Evolutionary conservation across 1,139 yeast genomes (phyloP).

Genomic region (Arxiozyma bovina): DNA sequence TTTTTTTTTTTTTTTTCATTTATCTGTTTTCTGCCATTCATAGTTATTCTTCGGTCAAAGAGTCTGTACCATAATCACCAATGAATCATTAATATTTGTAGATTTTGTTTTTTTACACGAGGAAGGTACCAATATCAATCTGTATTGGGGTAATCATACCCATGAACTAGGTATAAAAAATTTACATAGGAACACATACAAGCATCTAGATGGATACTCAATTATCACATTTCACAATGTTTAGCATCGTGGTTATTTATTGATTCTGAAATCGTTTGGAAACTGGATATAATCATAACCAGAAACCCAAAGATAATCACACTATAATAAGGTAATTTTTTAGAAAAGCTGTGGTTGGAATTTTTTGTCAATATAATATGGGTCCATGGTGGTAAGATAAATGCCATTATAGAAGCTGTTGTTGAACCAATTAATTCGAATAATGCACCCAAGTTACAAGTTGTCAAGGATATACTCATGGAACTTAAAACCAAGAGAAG

Average conservation of each 20-base stretch:
- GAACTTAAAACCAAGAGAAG: slow-evolving; percentile 57
- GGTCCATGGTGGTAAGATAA: slow-evolving; percentile 82
- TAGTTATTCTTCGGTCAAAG: no score
- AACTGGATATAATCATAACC: slow-evolving; percentile 72
- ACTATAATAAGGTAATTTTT: slow-evolving; percentile 44
- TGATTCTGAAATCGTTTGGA: slow-evolving; percentile 57
- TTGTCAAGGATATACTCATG: slow-evolving; percentile 66
- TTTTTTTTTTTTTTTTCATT: no score
- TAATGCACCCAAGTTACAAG: slow-evolving; percentile 84
- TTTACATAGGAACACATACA: no score
- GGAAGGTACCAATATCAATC: no score
- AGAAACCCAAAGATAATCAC: slow-evolving; percentile 65
- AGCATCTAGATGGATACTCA: no score
- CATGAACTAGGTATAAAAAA: no score
- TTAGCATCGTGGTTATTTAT: slow-evolving; percentile 35
- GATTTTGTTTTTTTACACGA: no score
- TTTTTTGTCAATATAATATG: slow-evolving; percentile 56
- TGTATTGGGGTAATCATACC: no score
- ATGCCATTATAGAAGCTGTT: slow-evolving; percentile 88
- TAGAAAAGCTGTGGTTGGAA: slow-evolving; percentile 35
- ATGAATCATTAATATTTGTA: no score
- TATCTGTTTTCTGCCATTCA: no score
- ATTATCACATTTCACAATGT: slow-evolving; percentile 35
- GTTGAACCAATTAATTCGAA: slow-evolving; percentile 88
- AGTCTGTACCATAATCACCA: no score